Percentiles rank a stretch among this genome's conserved stretches.
Conservation (phyloP, 495 filamentous ascomycete species). For the Penicillium argentinense region DNA sequence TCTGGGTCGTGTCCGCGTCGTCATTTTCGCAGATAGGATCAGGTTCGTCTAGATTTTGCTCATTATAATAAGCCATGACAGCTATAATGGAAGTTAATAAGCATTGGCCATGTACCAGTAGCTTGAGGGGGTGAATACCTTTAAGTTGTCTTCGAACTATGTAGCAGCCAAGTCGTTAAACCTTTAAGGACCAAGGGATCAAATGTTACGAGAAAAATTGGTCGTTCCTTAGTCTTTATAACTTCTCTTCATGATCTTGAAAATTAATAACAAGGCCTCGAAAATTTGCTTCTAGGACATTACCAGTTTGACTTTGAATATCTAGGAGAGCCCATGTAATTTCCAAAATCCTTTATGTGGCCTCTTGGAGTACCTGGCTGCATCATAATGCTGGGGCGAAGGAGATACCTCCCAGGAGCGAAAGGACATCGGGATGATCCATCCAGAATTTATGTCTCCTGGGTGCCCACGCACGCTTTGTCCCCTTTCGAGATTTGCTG, state of each 20-base stretch:
- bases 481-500: neutral
- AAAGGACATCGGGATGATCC: neutral
- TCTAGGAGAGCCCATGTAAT: neutral
- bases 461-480: no score
- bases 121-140: neutral
- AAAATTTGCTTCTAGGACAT: neutral
- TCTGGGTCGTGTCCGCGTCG: neutral
- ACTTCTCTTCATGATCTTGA: neutral
- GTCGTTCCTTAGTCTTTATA: neutral
- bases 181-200: neutral
- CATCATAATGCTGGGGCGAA: neutral
- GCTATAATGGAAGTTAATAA: neutral
- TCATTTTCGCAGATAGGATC: neutral
- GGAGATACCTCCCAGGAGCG: neutral
- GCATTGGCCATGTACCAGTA: neutral
- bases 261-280: neutral
- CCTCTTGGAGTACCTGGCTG: neutral
- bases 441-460: neutral
- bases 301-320: no score
- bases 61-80: neutral
- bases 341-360: neutral
- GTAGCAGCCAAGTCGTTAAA: neutral
- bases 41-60: neutral
- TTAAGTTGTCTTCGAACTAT: neutral
- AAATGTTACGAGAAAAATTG: neutral